Base-by-base conservation (phyloP, 768 basidiomycete genomes). In the Trametes meyenii region DNA sequence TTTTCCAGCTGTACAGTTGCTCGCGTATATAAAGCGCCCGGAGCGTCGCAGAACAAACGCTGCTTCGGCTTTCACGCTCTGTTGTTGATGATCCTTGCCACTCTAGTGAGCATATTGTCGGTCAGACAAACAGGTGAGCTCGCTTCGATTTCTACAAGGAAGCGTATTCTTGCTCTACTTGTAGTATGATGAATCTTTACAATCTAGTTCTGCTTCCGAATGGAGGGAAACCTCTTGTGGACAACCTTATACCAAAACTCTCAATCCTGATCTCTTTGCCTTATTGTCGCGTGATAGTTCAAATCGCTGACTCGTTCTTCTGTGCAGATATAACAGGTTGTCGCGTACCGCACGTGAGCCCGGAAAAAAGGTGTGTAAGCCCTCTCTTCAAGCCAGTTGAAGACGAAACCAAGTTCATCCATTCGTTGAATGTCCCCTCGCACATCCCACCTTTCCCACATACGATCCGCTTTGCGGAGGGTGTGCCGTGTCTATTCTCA, bases 161-260 rank as follows among this genome's bases (percentile, higher is more conserved):
- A 33, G 46, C n/a, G 33, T 26, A 8, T 6, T 60, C 7, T 42
- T 35, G n/a, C n/a, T n/a, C n/a, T n/a, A n/a, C 57, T 6, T 61
- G 72, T 48, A 69, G 65, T 79, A 83, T 86, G 85, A 83, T 75
- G 68, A 62, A 65, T 65, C 67, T 71, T 63, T 50, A 50, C 26
- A 75, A 76, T 86, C 86, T n/a, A 87, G 87, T 89, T 89, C 87
- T 89, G 88, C 88, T 89, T 89, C 88, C 87, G 88, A 88, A 88
- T 13, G 50, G 79, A 77, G 81, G 79, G 80, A 75, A 77, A 83
- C 82, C 81, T 86, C 87, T 83, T 88, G 87, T 88, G 87, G 87
- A 88, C 79, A 86, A 76, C 74, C 71, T 71, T 67, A 75, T 80
- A 80, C 81, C 82, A 82, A 84, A 83, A 81, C 73, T 78, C 68